A percentile compares a stretch with the other conserved stretches of the same genome.
Conservation (phyloP, 164 flowering plant species). For the Vitis rupestris region DNA sequence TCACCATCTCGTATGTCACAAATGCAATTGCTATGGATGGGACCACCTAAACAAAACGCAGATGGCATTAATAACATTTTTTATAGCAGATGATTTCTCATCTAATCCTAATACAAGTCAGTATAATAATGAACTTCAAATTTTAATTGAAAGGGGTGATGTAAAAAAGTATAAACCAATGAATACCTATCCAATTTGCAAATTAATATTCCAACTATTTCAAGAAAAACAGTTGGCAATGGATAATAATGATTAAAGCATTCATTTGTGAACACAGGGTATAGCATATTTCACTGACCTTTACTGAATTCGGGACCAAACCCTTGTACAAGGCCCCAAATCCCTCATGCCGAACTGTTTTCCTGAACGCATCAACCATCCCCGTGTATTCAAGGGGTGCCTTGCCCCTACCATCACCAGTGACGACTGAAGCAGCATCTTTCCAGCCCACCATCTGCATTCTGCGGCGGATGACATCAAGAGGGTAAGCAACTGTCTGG, state of each 20-base stretch:
- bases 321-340: conserved; percentile 95
- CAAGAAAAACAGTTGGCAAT: too few relatives aligned
- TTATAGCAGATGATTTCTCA: too few relatives aligned
- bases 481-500: conserved; percentile 96
- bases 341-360: conserved; percentile 91
- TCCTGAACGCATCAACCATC: conserved; percentile 92
- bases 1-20: conserved; percentile 83
- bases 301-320: conserved; percentile 93
- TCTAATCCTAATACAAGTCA: too few relatives aligned
- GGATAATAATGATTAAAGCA: too few relatives aligned
- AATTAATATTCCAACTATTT: too few relatives aligned
- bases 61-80: background rate
- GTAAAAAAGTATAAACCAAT: too few relatives aligned
- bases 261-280: too few relatives aligned
- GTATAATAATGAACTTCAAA: too few relatives aligned
- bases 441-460: conserved; percentile 99
- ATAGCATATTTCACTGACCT: conserved; percentile 51
- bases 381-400: conserved; percentile 71
- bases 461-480: conserved; percentile 92
- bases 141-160: too few relatives aligned
- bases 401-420: conserved; percentile 75
- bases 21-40: conserved; percentile 97
- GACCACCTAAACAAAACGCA: conserved; percentile 63
- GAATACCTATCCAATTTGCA: too few relatives aligned
- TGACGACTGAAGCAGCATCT: conserved; percentile 77